Evolutionary conservation across 2,329 filamentous ascomycete species (phyloP).

Genomic region (Ascocoryne sarcoides): DNA sequence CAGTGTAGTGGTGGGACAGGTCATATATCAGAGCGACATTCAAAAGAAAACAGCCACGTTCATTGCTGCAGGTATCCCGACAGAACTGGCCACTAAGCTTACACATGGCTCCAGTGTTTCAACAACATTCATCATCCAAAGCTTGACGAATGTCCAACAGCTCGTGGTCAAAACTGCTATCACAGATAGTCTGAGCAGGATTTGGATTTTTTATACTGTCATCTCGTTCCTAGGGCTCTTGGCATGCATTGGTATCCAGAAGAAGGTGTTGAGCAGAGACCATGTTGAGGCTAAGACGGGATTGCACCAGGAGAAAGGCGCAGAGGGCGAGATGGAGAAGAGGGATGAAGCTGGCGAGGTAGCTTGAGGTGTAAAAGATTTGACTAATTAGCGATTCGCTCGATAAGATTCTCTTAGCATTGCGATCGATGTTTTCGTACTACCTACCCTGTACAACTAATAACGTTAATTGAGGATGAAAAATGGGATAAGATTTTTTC

Average conservation of each 20-base stretch:
- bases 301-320: too few species aligned
- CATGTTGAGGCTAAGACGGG: slow-evolving; percentile 45
- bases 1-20: slow-evolving; percentile 37
- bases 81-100: slow-evolving; percentile 5
- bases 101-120: slow-evolving; percentile 9
- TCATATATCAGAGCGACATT: slow-evolving; percentile 34
- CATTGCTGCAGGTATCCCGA: slow-evolving; percentile 3
- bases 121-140: too few species aligned
- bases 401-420: too few species aligned
- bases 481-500: too few species aligned
- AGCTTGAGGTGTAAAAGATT: too few species aligned
- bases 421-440: too few species aligned
- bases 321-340: slow-evolving; percentile 3
- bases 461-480: too few species aligned
- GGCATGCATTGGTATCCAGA: slow-evolving; percentile 35
- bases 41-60: slow-evolving; percentile 3
- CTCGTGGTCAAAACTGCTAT: slow-evolving; percentile 11
- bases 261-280: slow-evolving; percentile 35
- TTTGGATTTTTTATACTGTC: slow-evolving; percentile 16
- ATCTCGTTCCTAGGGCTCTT: slow-evolving; percentile 25
- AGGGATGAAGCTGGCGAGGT: neutral
- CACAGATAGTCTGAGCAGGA: slow-evolving; percentile 15
- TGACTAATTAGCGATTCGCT: too few species aligned
- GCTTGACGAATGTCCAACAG: slow-evolving; percentile 16
- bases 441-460: too few species aligned